These are phyloP conservation scores for Silene latifolia DNA, from an alignment of 148 eudicot genomes.

Conservation along the genomic window DNA sequence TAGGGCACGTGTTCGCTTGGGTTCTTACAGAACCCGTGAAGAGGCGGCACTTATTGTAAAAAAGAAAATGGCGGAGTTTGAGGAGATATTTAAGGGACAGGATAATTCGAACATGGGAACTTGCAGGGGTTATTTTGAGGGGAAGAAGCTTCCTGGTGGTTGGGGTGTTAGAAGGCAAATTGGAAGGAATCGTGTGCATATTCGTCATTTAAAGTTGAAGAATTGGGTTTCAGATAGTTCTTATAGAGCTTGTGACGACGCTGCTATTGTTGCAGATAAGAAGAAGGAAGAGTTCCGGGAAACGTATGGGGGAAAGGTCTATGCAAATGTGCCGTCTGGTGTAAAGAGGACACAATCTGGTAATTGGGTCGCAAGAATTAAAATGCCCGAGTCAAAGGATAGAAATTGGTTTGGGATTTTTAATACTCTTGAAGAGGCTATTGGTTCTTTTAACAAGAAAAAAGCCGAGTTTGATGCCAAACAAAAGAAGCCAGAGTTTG, in stretches of 20 bases:
- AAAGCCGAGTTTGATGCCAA: too few relatives aligned
- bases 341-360: not conserved
- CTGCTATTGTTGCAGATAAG: not conserved
- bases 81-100: too few relatives aligned
- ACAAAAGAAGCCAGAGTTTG: too few relatives aligned
- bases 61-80: not conserved
- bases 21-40: not conserved
- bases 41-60: conserved; percentile 21
- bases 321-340: not conserved
- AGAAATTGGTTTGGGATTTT: not conserved
- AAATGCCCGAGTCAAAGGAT: not conserved
- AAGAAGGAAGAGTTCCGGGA: not conserved
- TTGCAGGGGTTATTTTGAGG: too few relatives aligned
- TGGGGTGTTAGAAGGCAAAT: not conserved
- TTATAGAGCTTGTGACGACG: not conserved
- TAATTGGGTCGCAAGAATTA: not conserved
- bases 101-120: too few relatives aligned
- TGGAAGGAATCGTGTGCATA: not conserved
- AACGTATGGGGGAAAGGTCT: not conserved
- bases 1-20: too few relatives aligned
- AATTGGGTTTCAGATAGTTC: not conserved
- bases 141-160: not conserved
- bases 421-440: not conserved
- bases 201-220: not conserved
- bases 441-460: not conserved